Percentiles rank a stretch among this genome's conserved stretches.
Evolutionary conservation across 768 basidiomycete species (phyloP).

Genomic region (Russula dissimulans): DNA sequence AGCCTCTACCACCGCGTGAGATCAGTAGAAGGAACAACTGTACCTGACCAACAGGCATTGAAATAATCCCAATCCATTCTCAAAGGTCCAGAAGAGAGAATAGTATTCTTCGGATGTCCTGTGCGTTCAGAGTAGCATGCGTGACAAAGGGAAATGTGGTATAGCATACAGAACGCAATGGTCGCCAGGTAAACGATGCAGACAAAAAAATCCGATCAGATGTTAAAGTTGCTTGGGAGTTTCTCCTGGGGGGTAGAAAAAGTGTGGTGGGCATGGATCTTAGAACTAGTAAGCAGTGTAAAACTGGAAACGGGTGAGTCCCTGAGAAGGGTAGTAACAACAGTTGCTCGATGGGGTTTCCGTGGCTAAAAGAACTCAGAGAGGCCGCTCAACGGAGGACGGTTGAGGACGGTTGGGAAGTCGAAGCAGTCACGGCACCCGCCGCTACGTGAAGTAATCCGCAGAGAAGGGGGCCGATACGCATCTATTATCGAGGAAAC

Average conservation of each 20-base stretch:
- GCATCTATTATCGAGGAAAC: not conserved
- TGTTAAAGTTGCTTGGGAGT: constrained; percentile 5
- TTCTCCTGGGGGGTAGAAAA: not conserved
- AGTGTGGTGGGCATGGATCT: not conserved
- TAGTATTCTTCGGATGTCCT: constrained; percentile 28
- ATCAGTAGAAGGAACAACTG: constrained; percentile 30
- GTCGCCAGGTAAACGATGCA: constrained; percentile 29
- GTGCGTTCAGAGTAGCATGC: constrained; percentile 10
- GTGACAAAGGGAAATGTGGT: constrained; percentile 31
- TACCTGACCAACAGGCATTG: constrained; percentile 21
- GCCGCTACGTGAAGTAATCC: not conserved
- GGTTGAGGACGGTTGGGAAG: not conserved
- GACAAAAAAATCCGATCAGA: not conserved
- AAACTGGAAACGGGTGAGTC: not conserved
- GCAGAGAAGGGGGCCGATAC: not conserved
- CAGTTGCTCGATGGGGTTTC: not conserved
- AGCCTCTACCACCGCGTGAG: constrained; percentile 24
- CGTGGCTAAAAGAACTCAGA: not conserved
- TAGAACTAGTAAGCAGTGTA: not conserved
- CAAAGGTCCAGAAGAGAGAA: constrained; percentile 34
- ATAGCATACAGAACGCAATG: constrained; percentile 28
- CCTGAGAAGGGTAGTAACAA: not conserved
- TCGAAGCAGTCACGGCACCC: not conserved
- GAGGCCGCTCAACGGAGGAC: not conserved
- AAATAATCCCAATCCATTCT: constrained; percentile 30